Evolutionary conservation across 176 grass and related monocot genomes (phyloP).

Genomic region (Coix lacrymajobi): DNA sequence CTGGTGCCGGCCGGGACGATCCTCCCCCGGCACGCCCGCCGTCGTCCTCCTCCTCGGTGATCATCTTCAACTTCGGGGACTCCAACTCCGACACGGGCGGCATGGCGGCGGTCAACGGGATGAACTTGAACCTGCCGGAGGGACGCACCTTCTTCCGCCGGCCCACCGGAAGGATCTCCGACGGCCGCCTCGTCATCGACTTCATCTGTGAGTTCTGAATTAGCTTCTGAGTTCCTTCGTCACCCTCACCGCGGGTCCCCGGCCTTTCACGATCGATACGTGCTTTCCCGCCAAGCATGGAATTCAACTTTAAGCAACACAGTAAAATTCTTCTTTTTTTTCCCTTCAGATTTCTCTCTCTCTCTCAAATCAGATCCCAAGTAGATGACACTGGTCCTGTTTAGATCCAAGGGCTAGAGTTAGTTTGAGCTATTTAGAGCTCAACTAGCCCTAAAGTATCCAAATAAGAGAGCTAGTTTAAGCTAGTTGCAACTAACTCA

Average conservation of each 20-base stretch:
- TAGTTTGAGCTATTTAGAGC: too few relatives aligned
- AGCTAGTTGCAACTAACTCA: too few relatives aligned
- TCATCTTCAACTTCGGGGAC: constrained; percentile 92
- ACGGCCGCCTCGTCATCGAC: constrained; percentile 87
- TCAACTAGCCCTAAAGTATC: too few relatives aligned
- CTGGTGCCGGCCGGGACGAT: neutral
- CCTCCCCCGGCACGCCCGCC: neutral
- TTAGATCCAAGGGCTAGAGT: too few relatives aligned
- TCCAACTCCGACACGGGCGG: constrained; percentile 95
- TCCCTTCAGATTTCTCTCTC: neutral
- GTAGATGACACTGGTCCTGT: neutral
- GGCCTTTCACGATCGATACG: neutral
- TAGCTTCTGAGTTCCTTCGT: accelerated
- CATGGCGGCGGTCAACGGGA: constrained; percentile 50
- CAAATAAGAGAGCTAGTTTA: too few relatives aligned
- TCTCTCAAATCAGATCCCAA: neutral
- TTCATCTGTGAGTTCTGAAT: constrained; percentile 63
- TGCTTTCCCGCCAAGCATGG: neutral
- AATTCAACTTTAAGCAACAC: neutral
- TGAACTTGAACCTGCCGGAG: constrained; percentile 36
- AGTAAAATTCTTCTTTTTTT: neutral
- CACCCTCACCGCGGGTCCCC: neutral
- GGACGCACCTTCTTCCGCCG: constrained; percentile 57
- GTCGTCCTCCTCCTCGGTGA: neutral
- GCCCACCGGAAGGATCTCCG: constrained; percentile 60